A percentile compares a stretch with the other conserved stretches of the same genome.
Evolutionary conservation across 2,329 filamentous ascomycete genomes (phyloP).

Genomic region (Neophaeococcomyces mojaviensis): DNA sequence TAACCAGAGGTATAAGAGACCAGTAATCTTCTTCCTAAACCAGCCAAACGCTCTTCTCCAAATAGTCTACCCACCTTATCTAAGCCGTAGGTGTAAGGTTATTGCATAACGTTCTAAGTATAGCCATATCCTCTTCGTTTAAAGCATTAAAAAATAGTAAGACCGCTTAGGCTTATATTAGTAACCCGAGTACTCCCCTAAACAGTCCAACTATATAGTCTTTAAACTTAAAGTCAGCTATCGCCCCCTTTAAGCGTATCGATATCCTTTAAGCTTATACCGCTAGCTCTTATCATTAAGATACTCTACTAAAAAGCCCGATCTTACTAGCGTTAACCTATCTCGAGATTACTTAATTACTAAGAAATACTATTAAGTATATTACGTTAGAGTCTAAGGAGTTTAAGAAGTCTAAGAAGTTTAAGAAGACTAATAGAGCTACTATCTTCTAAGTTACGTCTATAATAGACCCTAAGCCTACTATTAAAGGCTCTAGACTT

Average conservation of each 20-base stretch:
- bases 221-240: constrained; percentile 3
- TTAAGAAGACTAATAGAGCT: constrained; percentile 2
- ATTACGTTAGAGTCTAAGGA: constrained; percentile 5
- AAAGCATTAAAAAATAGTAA: constrained; percentile 4
- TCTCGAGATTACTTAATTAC: background rate
- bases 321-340: background rate
- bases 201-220: constrained; percentile 3
- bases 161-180: background rate
- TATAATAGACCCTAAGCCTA: background rate
- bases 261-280: constrained; percentile 1
- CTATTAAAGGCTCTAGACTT: constrained; percentile 2
- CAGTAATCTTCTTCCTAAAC: constrained; percentile 7
- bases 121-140: constrained; percentile 3
- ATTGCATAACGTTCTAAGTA: background rate
- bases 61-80: constrained; percentile 2
- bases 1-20: constrained; percentile 4
- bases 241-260: background rate
- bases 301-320: constrained; percentile 2
- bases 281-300: constrained; percentile 2
- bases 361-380: constrained; percentile 2
- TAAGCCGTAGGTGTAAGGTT: background rate
- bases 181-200: constrained; percentile 1
- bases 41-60: constrained; percentile 3
- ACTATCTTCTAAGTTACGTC: background rate
- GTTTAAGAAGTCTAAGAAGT: no score